Conservation (phyloP, 257 asterid genomes). For the Solanum clarkiae region DNA sequence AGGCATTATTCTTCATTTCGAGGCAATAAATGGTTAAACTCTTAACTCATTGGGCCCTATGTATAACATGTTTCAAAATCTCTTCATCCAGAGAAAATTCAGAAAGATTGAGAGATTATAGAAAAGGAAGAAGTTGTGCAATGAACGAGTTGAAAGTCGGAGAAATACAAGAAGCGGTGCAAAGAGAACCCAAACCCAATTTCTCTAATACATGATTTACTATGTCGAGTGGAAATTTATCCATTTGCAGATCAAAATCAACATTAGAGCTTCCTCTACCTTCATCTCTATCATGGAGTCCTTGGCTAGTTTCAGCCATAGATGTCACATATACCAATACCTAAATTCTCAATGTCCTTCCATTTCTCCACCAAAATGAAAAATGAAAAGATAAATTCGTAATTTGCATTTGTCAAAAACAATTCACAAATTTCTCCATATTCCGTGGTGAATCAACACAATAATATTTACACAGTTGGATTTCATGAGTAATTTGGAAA, state of each 20-base stretch:
- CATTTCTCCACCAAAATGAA: not conserved
- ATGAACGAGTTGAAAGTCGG: constrained; percentile 22
- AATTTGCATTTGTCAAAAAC: not conserved
- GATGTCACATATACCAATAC: not conserved
- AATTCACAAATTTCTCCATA: not conserved
- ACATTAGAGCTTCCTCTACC: not conserved
- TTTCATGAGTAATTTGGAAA: not conserved
- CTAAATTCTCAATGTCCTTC: not conserved
- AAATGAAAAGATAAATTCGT: not conserved
- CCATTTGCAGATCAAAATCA: constrained; percentile 14
- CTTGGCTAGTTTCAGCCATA: not conserved
- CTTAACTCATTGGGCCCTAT: constrained; percentile 22
- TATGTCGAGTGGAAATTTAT: constrained; percentile 37
- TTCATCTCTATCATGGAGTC: not conserved
- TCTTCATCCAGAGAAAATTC: constrained; percentile 40
- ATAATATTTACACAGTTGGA: not conserved
- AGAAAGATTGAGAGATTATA: constrained; percentile 50
- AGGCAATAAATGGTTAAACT: not conserved
- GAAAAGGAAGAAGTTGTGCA: constrained; percentile 30
- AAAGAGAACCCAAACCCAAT: constrained; percentile 45
- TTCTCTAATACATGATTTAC: constrained; percentile 26
- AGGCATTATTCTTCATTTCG: constrained; percentile 21
- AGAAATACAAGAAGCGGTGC: constrained; percentile 47
- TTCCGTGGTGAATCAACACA: not conserved
- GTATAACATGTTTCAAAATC: constrained; percentile 28